Base-by-base conservation (phyloP, 108 stramenopile genomes). In the Cyclotella choctawhatcheeana region DNA sequence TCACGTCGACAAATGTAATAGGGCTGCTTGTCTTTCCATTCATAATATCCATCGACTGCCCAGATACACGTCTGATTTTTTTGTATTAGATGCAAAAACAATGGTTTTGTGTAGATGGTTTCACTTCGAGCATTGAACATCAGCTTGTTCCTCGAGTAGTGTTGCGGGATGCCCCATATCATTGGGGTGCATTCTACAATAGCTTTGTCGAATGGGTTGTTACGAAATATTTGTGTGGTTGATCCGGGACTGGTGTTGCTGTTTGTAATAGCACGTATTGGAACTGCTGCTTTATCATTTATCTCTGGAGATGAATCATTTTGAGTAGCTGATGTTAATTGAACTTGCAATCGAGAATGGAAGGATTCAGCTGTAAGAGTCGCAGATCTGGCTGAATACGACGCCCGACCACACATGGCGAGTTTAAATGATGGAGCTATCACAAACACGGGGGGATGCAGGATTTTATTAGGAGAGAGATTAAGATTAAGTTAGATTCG, bases 71-170 rank as follows among this genome's bases (percentile, higher is more conserved):
- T 76, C 56, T 83, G 74, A 20, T 76, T 76, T 37, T 77, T 58
- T 2, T 20, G 44, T 10, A 82, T 70, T 24, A 92, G 64, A 32
- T 47, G 53, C 6, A 72, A 29, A 73, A 95, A 95, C 10, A 89
- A 86, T 45, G 65, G 74, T 59, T 95, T 95, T 18, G 66, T 43
- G 73, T 77, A 88, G 0, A 89, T 62, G 22, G 91, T 95, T 63
- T 95, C 93, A 13, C 82, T 81, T 26, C 93, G 74, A 22, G 93
- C 93, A 66, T 95, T 95, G 77, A 77, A 95, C 87, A 92, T 89
- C 16, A 70, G 71, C 20, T 58, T 48, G 20, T 81, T 48, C 0
- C 17, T 13, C 5, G 84, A 86, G 24, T 88, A 89, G 52, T 77
- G 47, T 43, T 85, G 85, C 18, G 91, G 73, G 29, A 92, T 52